These are phyloP conservation scores for Pascua guehoae DNA, from an alignment of 1,284 basidiomycete genomes.

Conservation along the genomic window DNA sequence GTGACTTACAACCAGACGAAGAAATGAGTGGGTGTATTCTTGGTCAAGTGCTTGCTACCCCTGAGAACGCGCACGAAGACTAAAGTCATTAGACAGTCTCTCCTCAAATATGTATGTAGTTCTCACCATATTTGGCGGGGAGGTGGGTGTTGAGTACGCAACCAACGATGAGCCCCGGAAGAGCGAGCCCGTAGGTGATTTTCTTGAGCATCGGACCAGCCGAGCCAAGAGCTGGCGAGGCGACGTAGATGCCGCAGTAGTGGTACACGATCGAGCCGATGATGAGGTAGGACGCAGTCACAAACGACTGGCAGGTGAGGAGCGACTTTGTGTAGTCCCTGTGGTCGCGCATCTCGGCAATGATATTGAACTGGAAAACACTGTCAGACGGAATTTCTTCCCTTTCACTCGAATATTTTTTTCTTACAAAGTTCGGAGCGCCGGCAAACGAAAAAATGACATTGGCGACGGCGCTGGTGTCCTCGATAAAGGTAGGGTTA, in stretches of 20 bases:
- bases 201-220: conserved; percentile 48
- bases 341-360: conserved; percentile 45
- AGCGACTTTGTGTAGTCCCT: conserved; percentile 16
- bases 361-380: conserved; percentile 18
- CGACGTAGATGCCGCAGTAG: conserved; percentile 44
- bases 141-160: conserved; percentile 27
- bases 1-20: conserved; percentile 53
- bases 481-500: conserved; percentile 27
- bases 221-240: conserved; percentile 48
- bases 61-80: conserved; percentile 22
- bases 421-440: conserved; percentile 15
- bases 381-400: neutral
- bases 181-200: conserved; percentile 37
- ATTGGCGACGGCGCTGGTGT: conserved; percentile 25
- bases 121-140: conserved; percentile 2
- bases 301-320: conserved; percentile 15
- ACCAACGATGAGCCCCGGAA: conserved; percentile 35
- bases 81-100: conserved; percentile 4
- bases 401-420: neutral
- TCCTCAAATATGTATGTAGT: neutral
- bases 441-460: conserved; percentile 31
- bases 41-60: conserved; percentile 56
- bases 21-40: conserved; percentile 59
- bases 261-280: conserved; percentile 30
- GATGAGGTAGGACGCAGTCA: conserved; percentile 12